Percentiles rank a stretch among this genome's conserved stretches.
phyloP scores from a whole-genome alignment of 352 stramenopile species.

The Phytophthora megakarya region DNA sequence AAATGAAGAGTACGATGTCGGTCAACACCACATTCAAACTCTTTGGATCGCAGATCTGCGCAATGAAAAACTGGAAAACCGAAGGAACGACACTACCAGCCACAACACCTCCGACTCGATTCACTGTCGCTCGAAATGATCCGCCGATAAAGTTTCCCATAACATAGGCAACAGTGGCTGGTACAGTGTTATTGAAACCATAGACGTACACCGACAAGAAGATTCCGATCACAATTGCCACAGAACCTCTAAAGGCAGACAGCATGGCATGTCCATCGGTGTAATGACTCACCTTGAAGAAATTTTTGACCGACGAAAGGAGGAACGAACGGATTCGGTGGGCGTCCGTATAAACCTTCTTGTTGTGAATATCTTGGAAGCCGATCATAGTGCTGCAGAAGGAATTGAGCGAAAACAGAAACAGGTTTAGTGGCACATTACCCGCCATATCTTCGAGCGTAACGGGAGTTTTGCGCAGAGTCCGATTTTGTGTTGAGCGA shows the following conservation, averaged over 20 bases:
- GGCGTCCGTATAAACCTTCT: conserved; percentile 53
- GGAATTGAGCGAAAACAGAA: conserved; percentile 81
- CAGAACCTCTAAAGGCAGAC: conserved; percentile 56
- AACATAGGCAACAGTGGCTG: conserved; percentile 63
- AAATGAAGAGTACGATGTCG: conserved; percentile 55
- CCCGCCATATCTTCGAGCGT: conserved; percentile 67
- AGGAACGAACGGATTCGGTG: conserved; percentile 62
- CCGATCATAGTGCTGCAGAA: conserved; percentile 78
- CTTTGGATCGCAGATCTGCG: conserved; percentile 53
- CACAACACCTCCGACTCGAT: conserved; percentile 76
- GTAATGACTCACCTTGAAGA: conserved; percentile 59
- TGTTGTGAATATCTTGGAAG: conserved; percentile 70
- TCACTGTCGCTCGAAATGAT: conserved; percentile 76
- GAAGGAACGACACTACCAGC: conserved; percentile 77
- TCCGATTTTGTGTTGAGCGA: conserved; percentile 61
- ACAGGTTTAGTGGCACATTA: conserved; percentile 79
- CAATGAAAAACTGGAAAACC: conserved; percentile 84
- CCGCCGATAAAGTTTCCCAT: conserved; percentile 76
- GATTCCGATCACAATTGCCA: conserved; percentile 66
- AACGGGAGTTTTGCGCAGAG: conserved; percentile 51
- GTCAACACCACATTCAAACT: conserved; percentile 45
- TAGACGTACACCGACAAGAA: conserved; percentile 81
- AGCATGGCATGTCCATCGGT: conserved; percentile 45
- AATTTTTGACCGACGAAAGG: conserved; percentile 41
- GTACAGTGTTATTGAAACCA: conserved; percentile 62